Evolutionary conservation across 805 yeast species (phyloP).

Genomic region (Hanseniaspora occidentalis): DNA sequence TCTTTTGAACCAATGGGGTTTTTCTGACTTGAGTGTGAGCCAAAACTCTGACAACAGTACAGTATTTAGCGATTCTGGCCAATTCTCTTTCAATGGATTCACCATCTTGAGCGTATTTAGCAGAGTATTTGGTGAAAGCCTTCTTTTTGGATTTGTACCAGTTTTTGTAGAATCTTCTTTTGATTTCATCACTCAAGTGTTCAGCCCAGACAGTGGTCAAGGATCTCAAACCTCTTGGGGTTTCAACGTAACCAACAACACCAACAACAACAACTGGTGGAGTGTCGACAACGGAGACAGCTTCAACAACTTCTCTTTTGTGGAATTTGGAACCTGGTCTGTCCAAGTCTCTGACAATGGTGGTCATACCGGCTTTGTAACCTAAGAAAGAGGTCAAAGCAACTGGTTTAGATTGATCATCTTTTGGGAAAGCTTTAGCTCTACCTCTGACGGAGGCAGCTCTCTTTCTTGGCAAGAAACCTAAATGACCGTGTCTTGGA

Average conservation of each 20-base stretch:
- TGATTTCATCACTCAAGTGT: slow-evolving; percentile 97
- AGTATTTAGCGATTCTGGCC: slow-evolving; percentile 98
- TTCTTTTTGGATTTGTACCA: slow-evolving; percentile 99
- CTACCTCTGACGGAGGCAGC: slow-evolving; percentile 97
- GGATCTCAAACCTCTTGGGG: slow-evolving; percentile 99
- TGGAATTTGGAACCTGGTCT: slow-evolving; percentile 99
- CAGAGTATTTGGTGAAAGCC: slow-evolving; percentile 99
- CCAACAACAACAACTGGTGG: slow-evolving; percentile 99
- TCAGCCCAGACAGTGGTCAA: slow-evolving; percentile 99
- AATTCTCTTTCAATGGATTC: slow-evolving; percentile 86
- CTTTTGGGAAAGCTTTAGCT: slow-evolving; percentile 99
- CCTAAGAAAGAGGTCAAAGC: slow-evolving; percentile 99
- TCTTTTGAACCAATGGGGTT: slow-evolving; percentile 98
- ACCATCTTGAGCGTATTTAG: slow-evolving; percentile 90
- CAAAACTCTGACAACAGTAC: slow-evolving; percentile 95
- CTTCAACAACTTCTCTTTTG: slow-evolving; percentile 99
- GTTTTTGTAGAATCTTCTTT: slow-evolving; percentile 99
- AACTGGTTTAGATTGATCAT: slow-evolving; percentile 93
- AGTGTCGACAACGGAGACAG: slow-evolving; percentile 97
- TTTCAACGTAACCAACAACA: slow-evolving; percentile 99
- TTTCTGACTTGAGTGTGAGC: slow-evolving; percentile 99
- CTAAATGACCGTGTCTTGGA: slow-evolving; percentile 99
- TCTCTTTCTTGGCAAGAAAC: slow-evolving; percentile 99
- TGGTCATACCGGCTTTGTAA: slow-evolving; percentile 99
- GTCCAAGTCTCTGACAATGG: slow-evolving; percentile 99